A percentile compares a stretch with the other conserved stretches of the same genome.
phyloP scores from a whole-genome alignment of 1,139 yeast species.

The Kluyveromyces sp. region DNA sequence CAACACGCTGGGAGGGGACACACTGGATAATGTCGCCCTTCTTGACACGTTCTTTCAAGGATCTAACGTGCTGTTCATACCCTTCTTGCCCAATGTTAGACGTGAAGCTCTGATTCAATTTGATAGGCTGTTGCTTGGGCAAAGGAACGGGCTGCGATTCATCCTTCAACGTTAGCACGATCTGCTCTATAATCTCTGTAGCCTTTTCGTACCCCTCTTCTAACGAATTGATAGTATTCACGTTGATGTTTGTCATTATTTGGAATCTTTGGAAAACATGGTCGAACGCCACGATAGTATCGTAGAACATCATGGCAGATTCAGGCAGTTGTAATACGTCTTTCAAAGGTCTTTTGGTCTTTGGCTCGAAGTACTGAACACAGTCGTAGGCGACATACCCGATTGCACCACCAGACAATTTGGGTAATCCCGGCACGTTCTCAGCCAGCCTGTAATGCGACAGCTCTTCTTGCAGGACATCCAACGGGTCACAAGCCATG shows the following conservation, averaged over 20 bases:
- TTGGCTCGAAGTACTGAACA: slow-evolving; percentile 92
- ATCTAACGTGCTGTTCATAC: slow-evolving; percentile 72
- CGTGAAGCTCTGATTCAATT: slow-evolving; percentile 53
- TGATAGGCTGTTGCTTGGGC: slow-evolving; percentile 70
- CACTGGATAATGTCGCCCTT: slow-evolving; percentile 95
- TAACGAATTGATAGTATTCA: slow-evolving; percentile 38
- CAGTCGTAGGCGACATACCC: slow-evolving; percentile 96
- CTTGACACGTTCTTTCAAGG: slow-evolving; percentile 70
- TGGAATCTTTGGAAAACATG: slow-evolving; percentile 91
- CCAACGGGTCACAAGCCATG: slow-evolving; percentile 71
- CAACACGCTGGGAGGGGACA: slow-evolving; percentile 94
- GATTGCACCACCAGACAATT: slow-evolving; percentile 88
- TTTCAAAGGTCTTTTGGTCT: slow-evolving; percentile 61
- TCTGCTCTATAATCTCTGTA: slow-evolving; percentile 45
- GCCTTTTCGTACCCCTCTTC: slow-evolving; percentile 52
- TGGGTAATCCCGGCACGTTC: slow-evolving; percentile 69
- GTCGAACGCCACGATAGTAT: slow-evolving; percentile 83
- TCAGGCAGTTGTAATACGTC: slow-evolving; percentile 85
- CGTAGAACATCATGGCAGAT: slow-evolving; percentile 85
- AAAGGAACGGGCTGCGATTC: slow-evolving; percentile 37
- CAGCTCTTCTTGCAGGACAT: slow-evolving; percentile 67
- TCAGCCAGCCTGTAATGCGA: slow-evolving; percentile 57
- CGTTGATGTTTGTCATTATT: slow-evolving; percentile 66
- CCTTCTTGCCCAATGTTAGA: slow-evolving; percentile 94
- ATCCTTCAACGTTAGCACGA: slow-evolving; percentile 42